A percentile compares a stretch with the other conserved stretches of the same genome.
Evolutionary conservation across 2,329 filamentous ascomycete species (phyloP).

Genomic region (Fusarium begoniae): DNA sequence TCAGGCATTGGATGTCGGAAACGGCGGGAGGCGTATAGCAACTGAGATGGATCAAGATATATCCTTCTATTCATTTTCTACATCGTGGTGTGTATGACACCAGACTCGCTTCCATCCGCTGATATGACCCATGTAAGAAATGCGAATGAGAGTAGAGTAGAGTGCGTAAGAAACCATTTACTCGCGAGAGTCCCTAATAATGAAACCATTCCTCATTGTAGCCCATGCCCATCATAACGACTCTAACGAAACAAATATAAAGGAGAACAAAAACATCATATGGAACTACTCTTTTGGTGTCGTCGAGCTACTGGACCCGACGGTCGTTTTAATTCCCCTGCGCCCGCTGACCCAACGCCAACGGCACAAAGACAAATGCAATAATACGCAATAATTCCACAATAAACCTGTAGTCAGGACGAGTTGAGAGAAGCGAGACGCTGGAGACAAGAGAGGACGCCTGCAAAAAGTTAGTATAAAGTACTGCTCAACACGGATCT

Average conservation of each 20-base stretch:
- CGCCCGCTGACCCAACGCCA: constrained; percentile 40
- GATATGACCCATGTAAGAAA: neutral
- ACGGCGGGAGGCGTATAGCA: neutral
- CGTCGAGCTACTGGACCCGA: constrained; percentile 9
- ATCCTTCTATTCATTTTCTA: neutral
- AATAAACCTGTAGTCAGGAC: constrained; percentile 29
- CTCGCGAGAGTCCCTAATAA: constrained; percentile 26
- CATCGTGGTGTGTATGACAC: neutral
- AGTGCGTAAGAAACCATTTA: constrained; percentile 21
- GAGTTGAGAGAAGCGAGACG: constrained; percentile 48
- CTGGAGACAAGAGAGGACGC: constrained; percentile 55
- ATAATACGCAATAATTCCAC: constrained; percentile 33
- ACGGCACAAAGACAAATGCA: constrained; percentile 38
- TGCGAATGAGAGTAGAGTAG: constrained; percentile 15
- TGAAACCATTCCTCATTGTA: constrained; percentile 1
- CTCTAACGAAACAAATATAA: neutral
- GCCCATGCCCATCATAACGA: neutral
- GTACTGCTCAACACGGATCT: neutral
- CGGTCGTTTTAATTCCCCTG: constrained; percentile 25
- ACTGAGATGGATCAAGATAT: neutral
- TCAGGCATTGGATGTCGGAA: neutral
- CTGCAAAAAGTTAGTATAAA: constrained; percentile 37
- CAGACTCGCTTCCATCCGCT: neutral
- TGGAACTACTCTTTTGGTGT: constrained; percentile 26
- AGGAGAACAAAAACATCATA: neutral